Conservation (phyloP, 2,329 filamentous ascomycete genomes). For the Cercospora zeae-maydis region DNA sequence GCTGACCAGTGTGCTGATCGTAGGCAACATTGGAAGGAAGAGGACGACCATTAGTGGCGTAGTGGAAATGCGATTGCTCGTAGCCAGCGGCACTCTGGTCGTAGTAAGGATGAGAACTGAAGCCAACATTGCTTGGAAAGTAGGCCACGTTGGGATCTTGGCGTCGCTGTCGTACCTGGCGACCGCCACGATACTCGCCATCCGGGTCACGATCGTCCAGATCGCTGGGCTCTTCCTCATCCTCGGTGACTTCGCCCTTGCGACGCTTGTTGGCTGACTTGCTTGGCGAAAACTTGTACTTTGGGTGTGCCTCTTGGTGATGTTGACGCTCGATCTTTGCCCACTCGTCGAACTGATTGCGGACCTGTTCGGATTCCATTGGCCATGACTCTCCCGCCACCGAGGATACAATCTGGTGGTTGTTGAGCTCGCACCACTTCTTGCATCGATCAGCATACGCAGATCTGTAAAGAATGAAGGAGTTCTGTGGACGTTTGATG, state of each 20-base stretch:
- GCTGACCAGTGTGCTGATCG: slow-evolving; percentile 27
- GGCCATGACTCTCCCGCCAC: slow-evolving; percentile 87
- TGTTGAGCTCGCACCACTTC: slow-evolving; percentile 74
- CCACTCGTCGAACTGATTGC: slow-evolving; percentile 71
- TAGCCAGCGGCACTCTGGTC: slow-evolving; percentile 29
- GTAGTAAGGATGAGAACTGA: slow-evolving; percentile 35
- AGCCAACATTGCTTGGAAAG: slow-evolving; percentile 30
- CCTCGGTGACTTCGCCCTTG: slow-evolving; percentile 35
- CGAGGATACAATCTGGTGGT: slow-evolving; percentile 87
- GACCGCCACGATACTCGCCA: slow-evolving; percentile 32
- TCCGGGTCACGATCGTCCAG: slow-evolving; percentile 35
- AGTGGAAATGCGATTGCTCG: slow-evolving; percentile 32
- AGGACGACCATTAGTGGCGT: slow-evolving; percentile 29
- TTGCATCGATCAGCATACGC: slow-evolving; percentile 86
- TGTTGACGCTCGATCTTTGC: slow-evolving; percentile 78
- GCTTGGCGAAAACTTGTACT: slow-evolving; percentile 89
- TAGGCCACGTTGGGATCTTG: slow-evolving; percentile 26
- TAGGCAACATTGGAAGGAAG: slow-evolving; percentile 33
- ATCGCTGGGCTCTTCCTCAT: slow-evolving; percentile 35
- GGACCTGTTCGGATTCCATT: slow-evolving; percentile 68
- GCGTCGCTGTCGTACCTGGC: slow-evolving; percentile 28
- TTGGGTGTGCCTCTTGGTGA: slow-evolving; percentile 78
- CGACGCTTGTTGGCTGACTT: slow-evolving; percentile 59
- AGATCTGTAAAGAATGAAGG: slow-evolving; percentile 95
- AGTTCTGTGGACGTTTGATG: slow-evolving; percentile 91